phyloP scores from a whole-genome alignment of 2,329 filamentous ascomycete species.

The Sclerotinia sclerotiorum region DNA sequence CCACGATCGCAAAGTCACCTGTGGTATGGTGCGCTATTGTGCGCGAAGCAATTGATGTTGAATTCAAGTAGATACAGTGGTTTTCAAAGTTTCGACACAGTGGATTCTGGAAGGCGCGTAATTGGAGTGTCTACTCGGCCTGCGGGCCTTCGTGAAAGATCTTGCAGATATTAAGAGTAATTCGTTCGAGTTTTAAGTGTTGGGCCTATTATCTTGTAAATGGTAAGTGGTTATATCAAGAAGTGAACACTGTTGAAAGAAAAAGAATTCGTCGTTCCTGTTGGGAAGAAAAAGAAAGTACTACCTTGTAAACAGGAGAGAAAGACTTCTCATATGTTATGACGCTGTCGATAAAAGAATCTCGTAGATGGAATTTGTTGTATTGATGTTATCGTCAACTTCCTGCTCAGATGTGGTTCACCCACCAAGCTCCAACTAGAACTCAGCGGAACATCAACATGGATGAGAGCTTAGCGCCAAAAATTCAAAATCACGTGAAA shows the following conservation, averaged over 20 bases:
- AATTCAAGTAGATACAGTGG: slow-evolving; percentile 7
- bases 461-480: slow-evolving; percentile 22
- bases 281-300: background rate
- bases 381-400: slow-evolving; percentile 22
- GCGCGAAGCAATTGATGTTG: slow-evolving; percentile 19
- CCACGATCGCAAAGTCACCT: slow-evolving; percentile 27
- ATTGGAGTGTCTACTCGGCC: background rate
- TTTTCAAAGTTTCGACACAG: background rate
- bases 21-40: slow-evolving; percentile 16
- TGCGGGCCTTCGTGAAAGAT: background rate
- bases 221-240: slow-evolving; percentile 21
- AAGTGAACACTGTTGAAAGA: slow-evolving; percentile 23
- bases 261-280: background rate
- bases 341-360: background rate
- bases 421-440: slow-evolving; percentile 18
- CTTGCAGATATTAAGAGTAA: slow-evolving; percentile 13
- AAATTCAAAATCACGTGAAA: background rate
- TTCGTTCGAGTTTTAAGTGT: slow-evolving; percentile 4
- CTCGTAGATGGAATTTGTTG: slow-evolving; percentile 2
- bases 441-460: slow-evolving; percentile 22
- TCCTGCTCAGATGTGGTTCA: slow-evolving; percentile 21
- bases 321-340: background rate
- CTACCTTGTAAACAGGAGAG: background rate
- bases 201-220: slow-evolving; percentile 12
- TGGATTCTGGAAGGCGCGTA: slow-evolving; percentile 1